A percentile compares a stretch with the other conserved stretches of the same genome.
Conservation (phyloP, 805 yeast species). For the Lachancea waltii region DNA sequence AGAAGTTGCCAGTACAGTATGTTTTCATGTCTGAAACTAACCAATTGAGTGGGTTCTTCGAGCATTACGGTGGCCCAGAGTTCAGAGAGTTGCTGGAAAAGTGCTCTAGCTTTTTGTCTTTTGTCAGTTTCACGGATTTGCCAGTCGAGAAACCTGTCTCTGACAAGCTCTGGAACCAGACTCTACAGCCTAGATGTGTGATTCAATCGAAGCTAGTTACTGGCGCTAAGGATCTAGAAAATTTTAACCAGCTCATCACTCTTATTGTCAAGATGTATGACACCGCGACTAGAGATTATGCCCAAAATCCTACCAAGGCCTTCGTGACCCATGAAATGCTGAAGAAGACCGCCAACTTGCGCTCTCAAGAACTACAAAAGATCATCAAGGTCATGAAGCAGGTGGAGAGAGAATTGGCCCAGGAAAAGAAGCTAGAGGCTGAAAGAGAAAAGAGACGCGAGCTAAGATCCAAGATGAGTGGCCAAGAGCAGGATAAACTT, state of each 20-base stretch:
- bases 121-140: slow-evolving; percentile 78
- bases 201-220: slow-evolving; percentile 50
- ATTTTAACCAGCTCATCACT: slow-evolving; percentile 43
- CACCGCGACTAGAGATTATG: slow-evolving; percentile 38
- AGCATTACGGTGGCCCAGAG: slow-evolving; percentile 37
- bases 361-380: slow-evolving; percentile 68
- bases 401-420: slow-evolving; percentile 57
- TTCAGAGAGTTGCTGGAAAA: slow-evolving; percentile 40
- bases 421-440: slow-evolving; percentile 63
- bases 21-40: slow-evolving; percentile 86
- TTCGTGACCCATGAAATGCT: slow-evolving; percentile 68
- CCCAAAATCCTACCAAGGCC: slow-evolving; percentile 37
- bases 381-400: slow-evolving; percentile 64
- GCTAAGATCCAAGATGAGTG: slow-evolving; percentile 45
- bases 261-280: slow-evolving; percentile 58
- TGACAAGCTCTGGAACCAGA: slow-evolving; percentile 48
- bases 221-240: slow-evolving; percentile 42
- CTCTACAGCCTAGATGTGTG: slow-evolving; percentile 43
- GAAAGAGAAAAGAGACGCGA: slow-evolving; percentile 58
- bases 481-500: slow-evolving; percentile 72
- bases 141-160: slow-evolving; percentile 63
- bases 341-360: slow-evolving; percentile 68
- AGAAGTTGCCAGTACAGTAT: slow-evolving; percentile 61
- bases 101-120: slow-evolving; percentile 47
- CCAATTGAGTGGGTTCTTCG: slow-evolving; percentile 67